A percentile compares a stretch with the other conserved stretches of the same genome.
phyloP scores from a whole-genome alignment of 2,329 filamentous ascomycete genomes.

The Colletotrichum sp. region DNA sequence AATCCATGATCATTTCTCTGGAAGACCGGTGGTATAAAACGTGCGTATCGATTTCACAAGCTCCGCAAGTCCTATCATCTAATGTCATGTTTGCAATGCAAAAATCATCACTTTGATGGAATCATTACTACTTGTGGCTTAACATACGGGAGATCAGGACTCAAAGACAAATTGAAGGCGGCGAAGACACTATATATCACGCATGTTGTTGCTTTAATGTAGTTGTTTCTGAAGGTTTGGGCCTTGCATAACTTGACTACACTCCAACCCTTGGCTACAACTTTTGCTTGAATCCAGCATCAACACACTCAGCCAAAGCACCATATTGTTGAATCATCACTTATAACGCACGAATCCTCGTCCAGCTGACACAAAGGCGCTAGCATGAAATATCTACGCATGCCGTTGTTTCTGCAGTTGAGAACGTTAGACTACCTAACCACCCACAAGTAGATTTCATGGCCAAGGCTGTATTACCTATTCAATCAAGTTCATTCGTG shows the following conservation, averaged over 20 bases:
- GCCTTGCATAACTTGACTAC: not conserved
- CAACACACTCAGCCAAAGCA: not conserved
- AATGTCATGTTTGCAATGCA: not conserved
- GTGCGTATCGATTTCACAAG: not conserved
- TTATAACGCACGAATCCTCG: not conserved
- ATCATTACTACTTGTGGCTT: not conserved
- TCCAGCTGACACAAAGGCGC: not conserved
- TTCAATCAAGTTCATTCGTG: not conserved
- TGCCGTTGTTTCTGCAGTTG: not conserved
- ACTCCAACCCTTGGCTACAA: not conserved
- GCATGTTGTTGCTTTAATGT: not conserved
- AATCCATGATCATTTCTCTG: not conserved
- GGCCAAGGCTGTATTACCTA: not conserved
- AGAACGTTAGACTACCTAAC: not conserved
- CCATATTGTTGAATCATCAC: not conserved
- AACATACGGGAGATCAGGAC: not conserved
- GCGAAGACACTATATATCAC: not conserved
- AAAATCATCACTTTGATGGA: not conserved
- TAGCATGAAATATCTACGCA: not conserved
- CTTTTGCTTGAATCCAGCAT: not conserved
- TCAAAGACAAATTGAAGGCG: not conserved
- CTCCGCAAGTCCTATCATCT: not conserved
- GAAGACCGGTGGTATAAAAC: not conserved
- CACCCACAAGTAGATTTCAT: not conserved
- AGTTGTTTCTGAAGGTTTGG: not conserved